phyloP scores from a whole-genome alignment of 106 monocot genomes.

The Phalaenopsis aphrodite region DNA sequence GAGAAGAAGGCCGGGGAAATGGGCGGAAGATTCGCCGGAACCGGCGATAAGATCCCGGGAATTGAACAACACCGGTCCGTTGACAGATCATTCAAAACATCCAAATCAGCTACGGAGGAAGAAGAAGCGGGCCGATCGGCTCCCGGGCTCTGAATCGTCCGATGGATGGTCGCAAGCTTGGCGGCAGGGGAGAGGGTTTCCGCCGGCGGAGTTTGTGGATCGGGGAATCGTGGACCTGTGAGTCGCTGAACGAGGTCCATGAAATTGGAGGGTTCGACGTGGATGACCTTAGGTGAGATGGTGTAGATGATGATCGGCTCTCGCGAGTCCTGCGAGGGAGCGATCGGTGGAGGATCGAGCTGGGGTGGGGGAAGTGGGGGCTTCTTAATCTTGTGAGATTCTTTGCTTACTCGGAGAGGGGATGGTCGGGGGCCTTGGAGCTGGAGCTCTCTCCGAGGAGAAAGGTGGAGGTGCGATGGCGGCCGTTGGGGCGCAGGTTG shows the following conservation, averaged over 20 bases:
- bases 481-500: background rate
- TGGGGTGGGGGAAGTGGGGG: background rate
- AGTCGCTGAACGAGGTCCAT: conserved; percentile 48
- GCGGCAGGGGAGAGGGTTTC: conserved; percentile 18
- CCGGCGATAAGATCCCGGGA: conserved; percentile 53
- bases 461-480: background rate
- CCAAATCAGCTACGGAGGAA: background rate
- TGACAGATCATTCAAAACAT: background rate
- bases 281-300: conserved; percentile 48
- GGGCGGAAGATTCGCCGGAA: conserved; percentile 30
- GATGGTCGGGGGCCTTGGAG: conserved; percentile 55
- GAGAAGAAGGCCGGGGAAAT: conserved; percentile 46
- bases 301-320: conserved; percentile 45
- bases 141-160: background rate
- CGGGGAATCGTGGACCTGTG: conserved; percentile 26
- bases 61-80: background rate
- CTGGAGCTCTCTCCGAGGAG: conserved; percentile 18
- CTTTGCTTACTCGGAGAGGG: conserved; percentile 39
- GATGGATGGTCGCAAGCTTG: conserved; percentile 12
- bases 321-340: background rate
- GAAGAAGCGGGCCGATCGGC: background rate
- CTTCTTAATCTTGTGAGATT: conserved; percentile 49
- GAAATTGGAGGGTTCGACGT: conserved; percentile 43
- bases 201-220: conserved; percentile 13
- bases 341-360: background rate